Evolutionary conservation across 805 yeast species (phyloP).

Genomic region (Saturnispora zaruensis): DNA sequence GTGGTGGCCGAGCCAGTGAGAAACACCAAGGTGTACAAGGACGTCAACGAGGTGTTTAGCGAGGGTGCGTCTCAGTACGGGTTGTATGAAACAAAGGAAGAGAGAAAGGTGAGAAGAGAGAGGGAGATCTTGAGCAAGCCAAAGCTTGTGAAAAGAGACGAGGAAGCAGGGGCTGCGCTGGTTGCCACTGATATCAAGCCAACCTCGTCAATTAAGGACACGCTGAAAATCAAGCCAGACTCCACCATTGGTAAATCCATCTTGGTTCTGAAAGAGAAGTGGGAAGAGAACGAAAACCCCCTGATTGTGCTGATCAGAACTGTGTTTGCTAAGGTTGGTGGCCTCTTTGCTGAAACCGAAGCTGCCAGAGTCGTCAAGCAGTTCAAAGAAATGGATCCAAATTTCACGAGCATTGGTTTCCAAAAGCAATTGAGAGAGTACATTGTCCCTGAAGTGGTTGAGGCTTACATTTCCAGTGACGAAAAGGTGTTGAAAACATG

Average conservation of each 20-base stretch:
- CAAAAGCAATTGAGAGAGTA: constrained; percentile 79
- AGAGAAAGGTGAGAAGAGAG: constrained; percentile 66
- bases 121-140: constrained; percentile 46
- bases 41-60: constrained; percentile 78
- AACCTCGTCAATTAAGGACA: constrained; percentile 43
- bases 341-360: constrained; percentile 93
- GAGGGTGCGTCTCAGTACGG: constrained; percentile 93
- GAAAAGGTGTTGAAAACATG: constrained; percentile 73
- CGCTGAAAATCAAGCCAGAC: constrained; percentile 53
- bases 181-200: constrained; percentile 77
- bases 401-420: constrained; percentile 71
- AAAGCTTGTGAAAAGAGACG: constrained; percentile 66
- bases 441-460: constrained; percentile 90
- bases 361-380: constrained; percentile 83
- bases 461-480: constrained; percentile 91
- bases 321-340: constrained; percentile 68
- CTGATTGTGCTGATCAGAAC: constrained; percentile 74
- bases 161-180: constrained; percentile 73
- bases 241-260: constrained; percentile 61
- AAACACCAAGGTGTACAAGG: constrained; percentile 81
- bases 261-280: constrained; percentile 53
- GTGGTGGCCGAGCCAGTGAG: constrained; percentile 81
- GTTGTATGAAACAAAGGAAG: constrained; percentile 80
- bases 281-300: constrained; percentile 95
- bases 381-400: constrained; percentile 84